Evolutionary conservation across 768 basidiomycete genomes (phyloP), one percentile per base, ranked within the genome.

Genomic region (Russula brevipes): DNA sequence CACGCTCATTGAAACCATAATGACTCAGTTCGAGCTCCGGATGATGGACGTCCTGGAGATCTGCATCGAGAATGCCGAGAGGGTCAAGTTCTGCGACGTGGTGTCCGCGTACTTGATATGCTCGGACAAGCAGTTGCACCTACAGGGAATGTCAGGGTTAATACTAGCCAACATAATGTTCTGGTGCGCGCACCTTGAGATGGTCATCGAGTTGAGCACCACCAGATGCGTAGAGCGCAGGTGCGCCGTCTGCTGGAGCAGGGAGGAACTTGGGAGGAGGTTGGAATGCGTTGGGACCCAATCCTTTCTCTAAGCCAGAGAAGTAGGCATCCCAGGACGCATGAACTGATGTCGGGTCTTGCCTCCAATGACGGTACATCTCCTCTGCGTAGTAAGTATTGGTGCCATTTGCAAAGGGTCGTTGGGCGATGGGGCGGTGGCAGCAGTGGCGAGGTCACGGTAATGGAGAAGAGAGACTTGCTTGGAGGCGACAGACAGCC

Each of bases 71-170:
- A 70, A 99, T 94, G 16, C 94, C 94, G 17, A 99, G 84, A 38
- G 97, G 97, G 73, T 99, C 97, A 57, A 99, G 81, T 67, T 97
- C 90, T 41, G 96, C 97, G 61, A 94, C 81, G 70, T 98, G 94
- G 71, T 99, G 97, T 16, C 97, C 97, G 63, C 96, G 91, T 17
- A 99, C 97, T 85, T 99, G 97, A 77, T 97, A 99, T 3, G 97
- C 97, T 60, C 97, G 89, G 57, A 98, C 94, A 60, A 99, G 87
- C 35, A 98, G 83, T 89, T 99, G 97, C 17, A 94, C 88, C 96
- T 98, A 72, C 2, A 31, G 36, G 30, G 24, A 14, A 14, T 14
- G 24, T 60, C 24, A 68, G 33, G 33, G 46, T 35, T 36, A 36
- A 65, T 5, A 60, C 16, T n/a, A 53, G 16, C 12, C 33, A 54